Evolutionary conservation across 441 rosid species (phyloP), one percentile per base, ranked within the genome.

Genomic region (Aquilaria agallochum): DNA sequence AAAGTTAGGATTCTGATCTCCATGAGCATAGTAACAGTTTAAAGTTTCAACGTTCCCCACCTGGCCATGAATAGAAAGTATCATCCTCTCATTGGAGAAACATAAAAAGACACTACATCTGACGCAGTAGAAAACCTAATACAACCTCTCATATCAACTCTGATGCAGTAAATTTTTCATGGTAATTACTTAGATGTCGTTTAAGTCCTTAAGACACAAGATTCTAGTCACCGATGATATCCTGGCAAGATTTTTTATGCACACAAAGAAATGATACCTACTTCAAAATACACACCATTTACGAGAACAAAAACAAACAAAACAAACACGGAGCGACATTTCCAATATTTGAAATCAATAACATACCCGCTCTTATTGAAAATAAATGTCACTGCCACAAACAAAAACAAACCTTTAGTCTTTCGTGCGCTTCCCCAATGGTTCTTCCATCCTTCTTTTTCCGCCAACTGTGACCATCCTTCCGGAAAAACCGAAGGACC

Each of bases 1-100:
- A 67, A 92, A 92, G 54, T 40, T 70, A 11, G 86, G 83, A 27
- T 81, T 85, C 15, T 73, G 72, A 77, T 89, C 98, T 59, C 96
- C 98, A 76, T 84, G 98, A 31, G 93, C 96, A 69, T 92, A 92
- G 58, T 89, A 92, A 80, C 98, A 92, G 71, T 73, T 86, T 69
- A 92, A 75, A 56, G 90, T 80, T 71, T 92, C 95, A 10, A 55
- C 78, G 55, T 82, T 87, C 63, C 95, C 96, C 53, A 92, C 98
- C 96, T 92, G 67, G 58, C 49, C 73, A 66, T 47, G 63, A 57
- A 74, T 61, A 70, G 32, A 70, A 74, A 68, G 63, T 54, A 10
- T 53, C 54, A 63, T 64, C 20, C 48, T 53, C 15, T 44, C n/a
- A 61, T 10, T 48, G 60, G 50, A 42, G 53, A 50, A 63, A 59